These are phyloP conservation scores for Apophysomyces variabilis DNA, from an alignment of 371 early-diverging fungal species.

Conservation along the genomic window DNA sequence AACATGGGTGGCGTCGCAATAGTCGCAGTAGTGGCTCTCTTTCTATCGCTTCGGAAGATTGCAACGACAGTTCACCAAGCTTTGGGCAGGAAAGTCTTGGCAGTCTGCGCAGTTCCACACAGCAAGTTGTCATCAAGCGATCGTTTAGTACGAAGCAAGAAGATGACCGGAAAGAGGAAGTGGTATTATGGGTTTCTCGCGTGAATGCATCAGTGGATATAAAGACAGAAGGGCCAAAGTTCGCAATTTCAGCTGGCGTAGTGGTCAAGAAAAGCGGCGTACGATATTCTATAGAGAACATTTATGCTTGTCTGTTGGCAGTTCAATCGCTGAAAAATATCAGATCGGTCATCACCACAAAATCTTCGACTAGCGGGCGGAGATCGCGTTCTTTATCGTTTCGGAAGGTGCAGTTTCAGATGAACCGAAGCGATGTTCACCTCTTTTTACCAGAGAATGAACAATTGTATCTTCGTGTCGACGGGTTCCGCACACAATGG, in stretches of 20 bases:
- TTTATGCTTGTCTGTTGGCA: constrained; percentile 35
- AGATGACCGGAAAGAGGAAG: constrained; percentile 15
- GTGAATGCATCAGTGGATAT: constrained; percentile 28
- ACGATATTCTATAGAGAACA: constrained; percentile 30
- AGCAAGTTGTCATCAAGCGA: constrained; percentile 21
- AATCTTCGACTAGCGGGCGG: neutral
- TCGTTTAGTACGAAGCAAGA: constrained; percentile 9
- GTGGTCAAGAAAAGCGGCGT: constrained; percentile 38
- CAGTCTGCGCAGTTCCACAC: constrained; percentile 17
- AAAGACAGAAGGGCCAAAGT: neutral
- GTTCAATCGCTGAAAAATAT: constrained; percentile 18
- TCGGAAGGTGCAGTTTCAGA: constrained; percentile 29
- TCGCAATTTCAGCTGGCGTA: constrained; percentile 20
- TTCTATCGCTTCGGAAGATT: neutral
- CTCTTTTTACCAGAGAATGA: constrained; percentile 27
- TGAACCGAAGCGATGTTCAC: constrained; percentile 37
- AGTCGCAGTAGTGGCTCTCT: constrained; percentile 9
- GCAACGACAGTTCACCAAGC: neutral
- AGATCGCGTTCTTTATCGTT: neutral
- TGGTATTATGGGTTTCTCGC: constrained; percentile 42
- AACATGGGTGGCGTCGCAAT: constrained; percentile 6
- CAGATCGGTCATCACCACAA: constrained; percentile 4
- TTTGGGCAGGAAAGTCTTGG: constrained; percentile 7
- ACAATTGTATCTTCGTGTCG: constrained; percentile 36
- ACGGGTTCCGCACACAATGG: constrained; percentile 30